A percentile compares a stretch with the other conserved stretches of the same genome.
Conservation (phyloP, 2,329 filamentous ascomycete genomes). For the Herpotrichia juniperi region DNA sequence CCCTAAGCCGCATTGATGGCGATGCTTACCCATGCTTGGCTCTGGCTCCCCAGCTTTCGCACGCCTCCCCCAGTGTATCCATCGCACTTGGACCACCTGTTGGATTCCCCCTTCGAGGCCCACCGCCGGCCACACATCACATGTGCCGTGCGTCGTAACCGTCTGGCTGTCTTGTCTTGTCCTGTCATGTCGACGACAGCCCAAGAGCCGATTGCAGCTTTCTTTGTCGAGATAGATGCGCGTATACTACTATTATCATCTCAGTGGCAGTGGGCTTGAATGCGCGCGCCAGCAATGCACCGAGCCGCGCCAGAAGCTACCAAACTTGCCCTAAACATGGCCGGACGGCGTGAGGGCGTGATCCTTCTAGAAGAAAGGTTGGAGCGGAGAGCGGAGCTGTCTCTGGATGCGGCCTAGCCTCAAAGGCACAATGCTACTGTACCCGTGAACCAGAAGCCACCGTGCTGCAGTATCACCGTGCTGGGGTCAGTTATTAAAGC, state of each 20-base stretch:
- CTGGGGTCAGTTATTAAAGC: slow-evolving; percentile 37
- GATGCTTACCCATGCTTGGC: slow-evolving; percentile 37
- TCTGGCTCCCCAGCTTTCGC: slow-evolving; percentile 35
- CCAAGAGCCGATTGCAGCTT: not conserved
- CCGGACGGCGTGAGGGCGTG: slow-evolving; percentile 11
- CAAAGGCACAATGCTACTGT: slow-evolving; percentile 41
- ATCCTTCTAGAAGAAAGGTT: slow-evolving; percentile 38
- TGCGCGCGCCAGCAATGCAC: not conserved
- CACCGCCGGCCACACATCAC: not conserved
- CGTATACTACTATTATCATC: not conserved
- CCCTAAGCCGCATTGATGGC: slow-evolving; percentile 20
- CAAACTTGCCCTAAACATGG: slow-evolving; percentile 5
- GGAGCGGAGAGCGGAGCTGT: slow-evolving; percentile 37
- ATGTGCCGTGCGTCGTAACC: not conserved
- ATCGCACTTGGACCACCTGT: slow-evolving; percentile 37
- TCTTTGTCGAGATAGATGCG: not conserved
- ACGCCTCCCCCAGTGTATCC: slow-evolving; percentile 28
- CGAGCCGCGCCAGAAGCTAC: slow-evolving; percentile 11
- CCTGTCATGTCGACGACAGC: too few species aligned
- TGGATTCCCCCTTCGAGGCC: slow-evolving; percentile 22
- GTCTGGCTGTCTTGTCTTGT: too few species aligned
- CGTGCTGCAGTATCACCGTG: slow-evolving; percentile 38
- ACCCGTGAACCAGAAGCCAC: slow-evolving; percentile 38
- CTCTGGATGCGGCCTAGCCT: slow-evolving; percentile 30
- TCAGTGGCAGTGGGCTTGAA: not conserved